phyloP scores from a whole-genome alignment of 73 alveolate species.

The Symbiodinium pilosum region DNA sequence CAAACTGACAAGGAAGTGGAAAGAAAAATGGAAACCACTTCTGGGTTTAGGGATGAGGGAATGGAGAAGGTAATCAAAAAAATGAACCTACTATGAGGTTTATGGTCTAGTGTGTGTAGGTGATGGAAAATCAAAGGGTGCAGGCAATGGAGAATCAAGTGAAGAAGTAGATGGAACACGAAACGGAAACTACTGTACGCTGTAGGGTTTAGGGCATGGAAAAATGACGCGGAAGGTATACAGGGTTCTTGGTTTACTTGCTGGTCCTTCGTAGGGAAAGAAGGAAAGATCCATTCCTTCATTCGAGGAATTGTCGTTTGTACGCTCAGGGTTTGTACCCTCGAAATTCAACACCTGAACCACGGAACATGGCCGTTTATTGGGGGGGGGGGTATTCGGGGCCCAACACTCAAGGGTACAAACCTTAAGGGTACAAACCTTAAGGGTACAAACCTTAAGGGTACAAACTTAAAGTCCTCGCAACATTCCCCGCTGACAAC shows the following conservation, averaged over 20 bases:
- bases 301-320: background rate
- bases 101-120: too few species aligned
- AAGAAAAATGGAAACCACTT: background rate
- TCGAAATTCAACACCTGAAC: too few species aligned
- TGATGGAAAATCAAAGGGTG: too few species aligned
- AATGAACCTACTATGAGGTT: too few species aligned
- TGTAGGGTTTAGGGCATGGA: background rate
- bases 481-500: background rate
- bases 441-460: background rate
- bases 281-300: background rate
- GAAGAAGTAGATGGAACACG: too few species aligned
- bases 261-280: background rate
- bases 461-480: background rate
- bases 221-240: background rate
- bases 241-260: too few species aligned
- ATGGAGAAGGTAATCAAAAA: too few species aligned
- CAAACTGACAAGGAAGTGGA: too few species aligned
- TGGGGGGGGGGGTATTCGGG: background rate
- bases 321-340: background rate
- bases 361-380: background rate
- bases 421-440: background rate
- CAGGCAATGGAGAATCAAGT: too few species aligned
- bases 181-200: too few species aligned
- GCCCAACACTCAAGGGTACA: background rate
- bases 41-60: background rate